A percentile compares a stretch with the other conserved stretches of the same genome.
phyloP scores from a whole-genome alignment of 495 filamentous ascomycete species.

The Symbiotaphrina buchneri region DNA sequence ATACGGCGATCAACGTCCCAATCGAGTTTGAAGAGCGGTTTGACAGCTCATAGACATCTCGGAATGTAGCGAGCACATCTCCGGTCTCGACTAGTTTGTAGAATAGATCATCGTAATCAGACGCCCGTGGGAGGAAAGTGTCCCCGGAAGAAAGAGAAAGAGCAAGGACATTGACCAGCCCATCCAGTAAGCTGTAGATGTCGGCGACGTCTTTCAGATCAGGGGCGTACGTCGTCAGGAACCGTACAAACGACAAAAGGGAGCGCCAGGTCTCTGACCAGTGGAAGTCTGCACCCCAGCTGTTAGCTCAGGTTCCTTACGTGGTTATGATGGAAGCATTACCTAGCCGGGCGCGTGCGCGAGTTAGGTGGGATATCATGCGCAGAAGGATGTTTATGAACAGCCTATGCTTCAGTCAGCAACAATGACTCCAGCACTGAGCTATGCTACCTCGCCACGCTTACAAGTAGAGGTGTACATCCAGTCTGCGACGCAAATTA shows the following conservation, averaged over 20 bases:
- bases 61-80: constrained; percentile 64
- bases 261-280: constrained; percentile 92
- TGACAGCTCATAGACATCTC: constrained; percentile 34
- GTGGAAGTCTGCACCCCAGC: constrained; percentile 33
- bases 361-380: constrained; percentile 60
- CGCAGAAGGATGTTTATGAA: constrained; percentile 63
- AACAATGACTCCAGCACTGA: background rate
- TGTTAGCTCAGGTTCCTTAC: too few relatives aligned
- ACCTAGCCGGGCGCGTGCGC: constrained; percentile 27
- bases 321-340: constrained; percentile 7
- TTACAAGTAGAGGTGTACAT: constrained; percentile 62
- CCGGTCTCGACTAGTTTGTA: constrained; percentile 93
- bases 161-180: constrained; percentile 64
- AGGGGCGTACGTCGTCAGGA: constrained; percentile 62
- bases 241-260: constrained; percentile 72
- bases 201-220: constrained; percentile 43
- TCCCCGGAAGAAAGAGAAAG: constrained; percentile 76
- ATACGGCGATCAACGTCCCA: constrained; percentile 63
- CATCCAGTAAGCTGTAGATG: constrained; percentile 36
- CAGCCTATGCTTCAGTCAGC: constrained; percentile 9
- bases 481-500: constrained; percentile 68
- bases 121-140: constrained; percentile 72
- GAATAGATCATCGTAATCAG: constrained; percentile 87
- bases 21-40: constrained; percentile 30
- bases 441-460: constrained; percentile 1